These are phyloP conservation scores for Elongisporangium undulatum DNA, from an alignment of 352 stramenopile genomes.

Conservation along the genomic window DNA sequence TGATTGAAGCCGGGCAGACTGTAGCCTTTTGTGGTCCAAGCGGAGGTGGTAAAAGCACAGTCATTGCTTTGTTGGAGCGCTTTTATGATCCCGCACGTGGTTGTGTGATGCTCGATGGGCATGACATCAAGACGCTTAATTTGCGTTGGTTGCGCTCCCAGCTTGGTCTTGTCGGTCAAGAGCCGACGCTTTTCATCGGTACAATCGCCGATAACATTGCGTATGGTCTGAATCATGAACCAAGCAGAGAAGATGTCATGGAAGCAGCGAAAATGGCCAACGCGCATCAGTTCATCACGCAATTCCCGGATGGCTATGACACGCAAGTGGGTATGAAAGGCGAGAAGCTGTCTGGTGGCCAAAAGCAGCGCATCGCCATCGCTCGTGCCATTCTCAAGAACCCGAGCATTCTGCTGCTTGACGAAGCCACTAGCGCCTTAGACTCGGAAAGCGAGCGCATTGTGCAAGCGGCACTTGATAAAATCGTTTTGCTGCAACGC, in stretches of 20 bases:
- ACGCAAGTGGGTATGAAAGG: constrained; percentile 30
- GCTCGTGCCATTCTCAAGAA: constrained; percentile 36
- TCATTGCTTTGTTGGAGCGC: constrained; percentile 73
- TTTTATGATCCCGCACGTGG: constrained; percentile 76
- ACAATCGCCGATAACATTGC: constrained; percentile 25
- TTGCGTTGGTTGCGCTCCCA: constrained; percentile 56
- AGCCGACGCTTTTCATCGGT: constrained; percentile 12
- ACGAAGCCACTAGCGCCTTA: constrained; percentile 46
- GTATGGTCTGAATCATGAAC: constrained; percentile 48
- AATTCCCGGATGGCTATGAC: constrained; percentile 36
- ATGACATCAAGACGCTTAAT: constrained; percentile 64
- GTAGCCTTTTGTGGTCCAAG: constrained; percentile 86
- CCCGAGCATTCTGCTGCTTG: constrained; percentile 34
- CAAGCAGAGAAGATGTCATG: constrained; percentile 78
- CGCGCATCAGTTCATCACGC: constrained; percentile 28
- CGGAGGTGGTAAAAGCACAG: constrained; percentile 86
- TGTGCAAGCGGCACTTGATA: constrained; percentile 33
- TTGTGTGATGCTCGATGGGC: constrained; percentile 66
- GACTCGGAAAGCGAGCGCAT: constrained; percentile 34
- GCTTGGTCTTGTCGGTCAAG: constrained; percentile 20
- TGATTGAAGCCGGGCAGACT: constrained; percentile 26
- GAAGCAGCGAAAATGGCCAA: constrained; percentile 50
- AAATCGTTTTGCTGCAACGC: no score
- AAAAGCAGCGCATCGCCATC: constrained; percentile 43
- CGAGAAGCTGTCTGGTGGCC: constrained; percentile 28